Percentiles rank a stretch among this genome's conserved stretches.
phyloP scores from a whole-genome alignment of 169 alveolate genomes.

The Plasmodium sp. region DNA sequence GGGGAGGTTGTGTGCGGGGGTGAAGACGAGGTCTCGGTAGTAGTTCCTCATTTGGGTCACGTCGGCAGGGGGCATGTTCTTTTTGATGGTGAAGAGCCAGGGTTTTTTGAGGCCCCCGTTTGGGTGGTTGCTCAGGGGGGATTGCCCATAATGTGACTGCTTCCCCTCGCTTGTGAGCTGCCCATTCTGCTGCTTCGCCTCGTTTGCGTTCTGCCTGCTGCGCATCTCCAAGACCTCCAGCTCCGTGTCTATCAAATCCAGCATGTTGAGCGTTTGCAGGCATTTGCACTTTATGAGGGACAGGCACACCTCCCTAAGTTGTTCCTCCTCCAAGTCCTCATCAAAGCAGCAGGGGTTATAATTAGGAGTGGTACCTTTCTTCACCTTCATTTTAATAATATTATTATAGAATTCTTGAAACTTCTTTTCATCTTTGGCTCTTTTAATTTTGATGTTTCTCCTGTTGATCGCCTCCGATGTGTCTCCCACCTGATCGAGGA shows the following conservation, averaged over 20 bases:
- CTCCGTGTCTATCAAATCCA: slow-evolving; percentile 44
- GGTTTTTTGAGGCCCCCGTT: slow-evolving; percentile 3
- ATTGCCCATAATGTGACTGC: not conserved
- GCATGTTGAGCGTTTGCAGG: slow-evolving; percentile 29
- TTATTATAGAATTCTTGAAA: slow-evolving; percentile 19
- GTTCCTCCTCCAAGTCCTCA: slow-evolving; percentile 3
- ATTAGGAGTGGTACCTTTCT: not conserved
- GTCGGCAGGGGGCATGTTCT: slow-evolving; percentile 36
- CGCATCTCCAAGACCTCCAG: slow-evolving; percentile 25
- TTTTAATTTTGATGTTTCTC: slow-evolving; percentile 35
- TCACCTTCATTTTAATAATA: not conserved
- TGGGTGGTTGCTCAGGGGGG: not conserved
- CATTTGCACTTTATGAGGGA: slow-evolving; percentile 19
- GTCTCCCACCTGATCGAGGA: slow-evolving; percentile 1
- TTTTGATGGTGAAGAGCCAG: slow-evolving; percentile 41
- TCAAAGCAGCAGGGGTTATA: not conserved
- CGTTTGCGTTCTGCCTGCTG: not conserved
- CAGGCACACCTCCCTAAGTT: slow-evolving; percentile 19
- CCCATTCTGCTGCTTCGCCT: not conserved
- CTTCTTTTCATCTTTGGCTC: slow-evolving; percentile 53
- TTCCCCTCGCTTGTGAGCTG: not conserved
- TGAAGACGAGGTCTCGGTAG: slow-evolving; percentile 49
- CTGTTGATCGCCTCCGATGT: slow-evolving; percentile 1
- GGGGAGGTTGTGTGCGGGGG: slow-evolving; percentile 75
- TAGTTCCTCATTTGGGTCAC: slow-evolving; percentile 33